Conservation (phyloP, 2,329 filamentous ascomycete species). For the Fusarium sulawesiense region DNA sequence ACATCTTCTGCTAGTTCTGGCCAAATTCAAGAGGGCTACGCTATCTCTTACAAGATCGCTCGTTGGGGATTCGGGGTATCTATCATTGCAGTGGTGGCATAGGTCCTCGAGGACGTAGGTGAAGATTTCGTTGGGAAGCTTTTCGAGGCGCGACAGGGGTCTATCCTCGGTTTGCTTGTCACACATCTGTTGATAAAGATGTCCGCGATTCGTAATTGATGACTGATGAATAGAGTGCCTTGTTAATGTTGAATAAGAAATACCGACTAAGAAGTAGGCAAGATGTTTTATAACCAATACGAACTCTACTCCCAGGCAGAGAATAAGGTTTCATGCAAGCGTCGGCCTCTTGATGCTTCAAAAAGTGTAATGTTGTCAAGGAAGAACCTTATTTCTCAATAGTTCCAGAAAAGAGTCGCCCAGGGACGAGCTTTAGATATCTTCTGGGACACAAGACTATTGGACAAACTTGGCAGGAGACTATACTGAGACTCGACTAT, state of each 20-base stretch:
- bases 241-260: neutral
- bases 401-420: fast-evolving
- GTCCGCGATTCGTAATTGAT: no score
- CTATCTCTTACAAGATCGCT: fast-evolving
- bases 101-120: fast-evolving
- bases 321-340: neutral
- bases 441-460: no score
- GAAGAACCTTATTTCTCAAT: neutral
- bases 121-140: neutral
- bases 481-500: no score
- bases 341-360: fast-evolving
- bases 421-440: no score
- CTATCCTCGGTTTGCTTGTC: no score
- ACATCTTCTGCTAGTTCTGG: neutral
- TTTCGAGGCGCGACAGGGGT: neutral
- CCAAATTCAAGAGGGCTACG: neutral
- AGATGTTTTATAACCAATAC: neutral
- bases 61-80: neutral
- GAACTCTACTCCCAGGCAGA: fast-evolving
- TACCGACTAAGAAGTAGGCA: no score
- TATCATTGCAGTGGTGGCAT: neutral
- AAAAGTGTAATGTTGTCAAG: fast-evolving
- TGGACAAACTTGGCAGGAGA: no score
- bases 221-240: no score
- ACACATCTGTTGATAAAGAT: no score